Base-by-base conservation (phyloP, 805 yeast genomes). In the Candida namnaoensis region DNA sequence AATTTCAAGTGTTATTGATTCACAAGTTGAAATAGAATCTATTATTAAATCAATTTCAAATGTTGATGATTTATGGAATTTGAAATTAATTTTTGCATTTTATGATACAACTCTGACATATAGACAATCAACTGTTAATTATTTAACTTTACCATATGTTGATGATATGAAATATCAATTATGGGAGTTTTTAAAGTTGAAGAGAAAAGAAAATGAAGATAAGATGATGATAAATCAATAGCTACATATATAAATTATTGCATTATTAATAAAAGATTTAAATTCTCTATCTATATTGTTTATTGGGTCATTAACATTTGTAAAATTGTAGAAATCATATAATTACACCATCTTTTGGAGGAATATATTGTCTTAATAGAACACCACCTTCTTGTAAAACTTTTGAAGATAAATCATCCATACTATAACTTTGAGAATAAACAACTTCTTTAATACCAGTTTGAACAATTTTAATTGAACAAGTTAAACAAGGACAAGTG, bases 401-500 rank as follows among this genome's bases (percentile, higher is more conserved):
- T 38, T 68, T 64, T 38, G 80, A 81, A 25, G 91, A 78, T n/a
- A 72, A 68, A 9, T 66, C 75, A 58, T 93, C 99, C 98, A 93
- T 93, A 36, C 88, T 80, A 58, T 93, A 93, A 44, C 87, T 78
- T 60, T 86, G 95, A 7, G 95, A 86, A 54, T 91, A 93, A 4
- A 93, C 95, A 7, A 93, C 99, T 58, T 90, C 96, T 13, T 67
- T 71, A 36, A 93, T 80, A 1, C 99, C 99, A 48, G 83, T 71
- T 62, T 93, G 99, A 8, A 88, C 95, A 41, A 93, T 91, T 63
- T 93, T 93, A 35, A 93, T 88, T 5, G 95, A 80, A 58, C 99
- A 93, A 0, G 99, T 93, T 44, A 93, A 67, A 58, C 99, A 93
- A 0, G 99, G 99, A 54, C 99, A 86, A 0, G 99, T 93, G 60